Evolutionary conservation across 2,329 filamentous ascomycete genomes (phyloP), one percentile per base, ranked within the genome.

Genomic region (Colletotrichum liaoningense): DNA sequence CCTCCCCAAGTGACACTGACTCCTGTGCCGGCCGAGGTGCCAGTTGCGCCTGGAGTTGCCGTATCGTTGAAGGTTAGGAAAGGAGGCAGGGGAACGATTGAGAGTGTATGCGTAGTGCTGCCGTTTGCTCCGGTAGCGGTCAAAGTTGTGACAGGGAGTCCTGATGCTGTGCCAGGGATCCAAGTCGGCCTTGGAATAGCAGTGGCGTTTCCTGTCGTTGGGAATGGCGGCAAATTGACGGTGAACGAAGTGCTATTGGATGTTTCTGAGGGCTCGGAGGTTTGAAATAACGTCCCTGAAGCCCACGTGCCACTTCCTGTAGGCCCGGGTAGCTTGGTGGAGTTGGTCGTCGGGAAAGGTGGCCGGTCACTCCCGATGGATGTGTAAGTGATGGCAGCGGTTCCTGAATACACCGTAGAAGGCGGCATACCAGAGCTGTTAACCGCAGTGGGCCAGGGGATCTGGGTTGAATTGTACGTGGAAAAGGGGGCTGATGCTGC

Each of bases 301-400:
- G 16, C 35, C 11, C 26, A 7, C 9, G 63, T 16, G 26, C 42
- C 69, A 12, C 52, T 63, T 58, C 52, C 69, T 1, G 71, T 73
- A 19, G 59, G 16, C 12, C 49, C 62, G 5, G 35, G 5, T 7
- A 42, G n/a, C 30, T 22, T 11, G 3, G 71, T 73, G 8, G 42
- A 73, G 33, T 73, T 73, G 1, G 12, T 24, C 12, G 55, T 55
- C 16, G 70, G 70, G 4, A 71, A 73, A 3, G 70, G 67, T 9
- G 71, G 46, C 35, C 14, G 35, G 4, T 3, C 22, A 6, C 35
- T 68, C 14, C 35, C 24, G 26, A 22, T 49, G 26, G 35, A 52
- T 6, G 26, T 72, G 24, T 46, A 33, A 33, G 63, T 11, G 6
- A 33, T 30, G 12, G 4, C n/a, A 7, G 33, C 26, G 2, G 56